Percentiles rank a stretch among this genome's conserved stretches.
phyloP scores from a whole-genome alignment of 805 yeast species.

The Myxozyma udenii region DNA sequence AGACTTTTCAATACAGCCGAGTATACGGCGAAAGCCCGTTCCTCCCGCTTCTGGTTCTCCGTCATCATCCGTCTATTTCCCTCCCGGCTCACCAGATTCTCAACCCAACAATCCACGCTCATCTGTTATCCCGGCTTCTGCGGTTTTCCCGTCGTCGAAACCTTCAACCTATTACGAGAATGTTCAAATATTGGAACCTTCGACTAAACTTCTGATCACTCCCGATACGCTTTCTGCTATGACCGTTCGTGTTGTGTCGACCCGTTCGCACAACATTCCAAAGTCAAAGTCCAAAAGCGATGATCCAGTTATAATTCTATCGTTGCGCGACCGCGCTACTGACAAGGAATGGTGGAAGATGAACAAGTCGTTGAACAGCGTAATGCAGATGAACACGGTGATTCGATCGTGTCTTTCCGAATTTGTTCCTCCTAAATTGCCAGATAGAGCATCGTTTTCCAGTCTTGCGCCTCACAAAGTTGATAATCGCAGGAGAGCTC shows the following conservation, averaged over 20 bases:
- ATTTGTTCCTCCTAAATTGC: slow-evolving; percentile 54
- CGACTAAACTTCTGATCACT: slow-evolving; percentile 24
- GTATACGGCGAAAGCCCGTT: neutral
- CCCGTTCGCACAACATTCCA: slow-evolving; percentile 35
- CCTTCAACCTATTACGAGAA: slow-evolving; percentile 14
- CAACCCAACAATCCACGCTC: slow-evolving; percentile 1
- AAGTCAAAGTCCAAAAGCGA: slow-evolving; percentile 43
- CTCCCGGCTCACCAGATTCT: slow-evolving; percentile 16
- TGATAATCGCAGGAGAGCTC: slow-evolving; percentile 53
- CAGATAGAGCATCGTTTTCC: slow-evolving; percentile 58
- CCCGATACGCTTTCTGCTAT: slow-evolving; percentile 35
- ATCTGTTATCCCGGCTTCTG: slow-evolving; percentile 12
- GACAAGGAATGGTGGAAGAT: slow-evolving; percentile 72
- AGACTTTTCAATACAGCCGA: too few relatives aligned
- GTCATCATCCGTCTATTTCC: slow-evolving; percentile 16
- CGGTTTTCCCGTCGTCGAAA: slow-evolving; percentile 7
- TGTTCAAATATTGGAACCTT: slow-evolving; percentile 10
- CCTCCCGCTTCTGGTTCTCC: neutral
- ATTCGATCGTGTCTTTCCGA: slow-evolving; percentile 51
- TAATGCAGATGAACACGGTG: slow-evolving; percentile 59
- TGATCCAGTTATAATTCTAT: slow-evolving; percentile 60
- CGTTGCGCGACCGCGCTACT: slow-evolving; percentile 59
- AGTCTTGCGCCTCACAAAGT: slow-evolving; percentile 63
- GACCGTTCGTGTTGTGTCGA: slow-evolving; percentile 33
- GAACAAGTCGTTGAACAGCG: slow-evolving; percentile 57